Evolutionary conservation across 2,329 filamentous ascomycete species (phyloP).

Genomic region (Thielaviopsis euricoi): DNA sequence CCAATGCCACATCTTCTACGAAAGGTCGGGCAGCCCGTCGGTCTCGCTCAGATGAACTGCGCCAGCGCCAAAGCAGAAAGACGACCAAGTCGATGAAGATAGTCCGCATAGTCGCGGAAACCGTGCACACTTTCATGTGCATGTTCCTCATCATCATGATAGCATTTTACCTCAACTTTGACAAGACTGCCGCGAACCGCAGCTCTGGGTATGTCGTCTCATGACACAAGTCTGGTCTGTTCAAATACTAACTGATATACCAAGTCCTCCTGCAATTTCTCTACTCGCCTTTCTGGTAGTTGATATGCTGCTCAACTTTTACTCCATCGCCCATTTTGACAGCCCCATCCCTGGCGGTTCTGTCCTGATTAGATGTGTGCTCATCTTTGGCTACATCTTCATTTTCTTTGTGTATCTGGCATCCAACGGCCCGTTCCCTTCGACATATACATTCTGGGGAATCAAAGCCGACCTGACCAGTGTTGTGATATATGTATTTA

Average conservation of each 20-base stretch:
- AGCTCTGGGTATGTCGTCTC: constrained; percentile 3
- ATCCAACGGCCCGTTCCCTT: constrained; percentile 22
- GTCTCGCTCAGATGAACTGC: background rate
- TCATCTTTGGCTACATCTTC: constrained; percentile 20
- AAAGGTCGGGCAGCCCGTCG: background rate
- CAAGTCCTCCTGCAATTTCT: constrained; percentile 18
- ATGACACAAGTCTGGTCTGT: background rate
- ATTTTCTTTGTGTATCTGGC: constrained; percentile 22
- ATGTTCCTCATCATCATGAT: constrained; percentile 19
- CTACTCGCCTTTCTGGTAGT: constrained; percentile 19
- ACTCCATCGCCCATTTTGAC: constrained; percentile 19
- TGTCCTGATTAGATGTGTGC: constrained; percentile 18
- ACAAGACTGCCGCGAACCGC: constrained; percentile 13
- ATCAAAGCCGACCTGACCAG: constrained; percentile 17
- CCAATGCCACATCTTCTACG: background rate
- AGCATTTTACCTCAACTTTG: constrained; percentile 19
- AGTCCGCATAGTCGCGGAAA: constrained; percentile 18
- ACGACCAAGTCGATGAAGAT: constrained; percentile 8
- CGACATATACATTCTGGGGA: constrained; percentile 22
- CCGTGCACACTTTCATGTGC: constrained; percentile 19
- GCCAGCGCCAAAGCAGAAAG: background rate
- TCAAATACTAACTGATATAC: background rate
- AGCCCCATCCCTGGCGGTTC: constrained; percentile 19
- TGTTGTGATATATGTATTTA: constrained; percentile 21
- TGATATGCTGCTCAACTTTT: constrained; percentile 22